Evolutionary conservation across 1,284 basidiomycete genomes (phyloP).

Genomic region (Trametes polyzona): DNA sequence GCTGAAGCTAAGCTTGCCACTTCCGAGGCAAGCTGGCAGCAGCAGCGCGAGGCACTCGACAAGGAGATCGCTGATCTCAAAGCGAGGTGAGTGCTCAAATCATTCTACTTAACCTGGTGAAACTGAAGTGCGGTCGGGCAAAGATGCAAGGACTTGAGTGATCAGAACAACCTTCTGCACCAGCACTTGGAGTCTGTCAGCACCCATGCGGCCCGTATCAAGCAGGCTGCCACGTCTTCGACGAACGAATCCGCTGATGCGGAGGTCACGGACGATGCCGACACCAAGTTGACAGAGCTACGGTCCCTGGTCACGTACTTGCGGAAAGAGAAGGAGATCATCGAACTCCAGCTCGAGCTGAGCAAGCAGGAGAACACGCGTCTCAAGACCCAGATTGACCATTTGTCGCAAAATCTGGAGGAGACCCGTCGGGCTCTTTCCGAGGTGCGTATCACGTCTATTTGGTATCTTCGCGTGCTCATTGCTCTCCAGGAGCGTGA

Average conservation of each 20-base stretch:
- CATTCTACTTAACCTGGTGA: no score
- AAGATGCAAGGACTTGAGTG: slow-evolving; percentile 75
- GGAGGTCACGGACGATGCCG: slow-evolving; percentile 52
- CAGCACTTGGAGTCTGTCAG: slow-evolving; percentile 87
- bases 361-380: slow-evolving; percentile 84
- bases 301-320: slow-evolving; percentile 84
- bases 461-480: not conserved
- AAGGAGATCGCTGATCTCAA: slow-evolving; percentile 78
- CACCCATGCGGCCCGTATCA: slow-evolving; percentile 78
- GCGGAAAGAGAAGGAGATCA: slow-evolving; percentile 89
- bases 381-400: slow-evolving; percentile 77
- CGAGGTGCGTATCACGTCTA: slow-evolving; percentile 47
- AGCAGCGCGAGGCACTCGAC: slow-evolving; percentile 76
- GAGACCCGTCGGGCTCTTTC: slow-evolving; percentile 70
- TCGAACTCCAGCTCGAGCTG: slow-evolving; percentile 85
- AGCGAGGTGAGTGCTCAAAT: slow-evolving; percentile 61
- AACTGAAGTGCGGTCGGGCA: no score
- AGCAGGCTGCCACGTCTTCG: slow-evolving; percentile 64
- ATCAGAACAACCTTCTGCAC: slow-evolving; percentile 82
- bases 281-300: slow-evolving; percentile 70
- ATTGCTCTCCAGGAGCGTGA: slow-evolving; percentile 67
- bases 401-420: slow-evolving; percentile 69
- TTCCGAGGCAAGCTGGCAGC: slow-evolving; percentile 80
- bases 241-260: slow-evolving; percentile 44
- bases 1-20: slow-evolving; percentile 71